Conservation (phyloP, 495 filamentous ascomycete species). For the Pyrenula aspistea region DNA sequence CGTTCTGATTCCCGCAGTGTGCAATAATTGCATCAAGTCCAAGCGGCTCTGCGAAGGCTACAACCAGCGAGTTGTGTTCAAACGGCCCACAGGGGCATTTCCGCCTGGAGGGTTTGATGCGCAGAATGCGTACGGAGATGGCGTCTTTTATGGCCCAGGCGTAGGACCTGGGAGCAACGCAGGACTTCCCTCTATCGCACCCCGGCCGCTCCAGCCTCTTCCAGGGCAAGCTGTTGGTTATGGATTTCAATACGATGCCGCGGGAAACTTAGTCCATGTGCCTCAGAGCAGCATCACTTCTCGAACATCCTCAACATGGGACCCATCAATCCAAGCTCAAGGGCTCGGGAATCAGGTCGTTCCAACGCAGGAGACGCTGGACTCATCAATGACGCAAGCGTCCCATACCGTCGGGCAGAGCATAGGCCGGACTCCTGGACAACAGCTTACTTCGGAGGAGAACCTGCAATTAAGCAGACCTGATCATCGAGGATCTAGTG, state of each 20-base stretch:
- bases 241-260: not conserved
- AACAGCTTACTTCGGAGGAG: not conserved
- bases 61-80: slow-evolving; percentile 85
- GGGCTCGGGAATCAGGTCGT: not conserved
- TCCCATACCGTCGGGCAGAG: not conserved
- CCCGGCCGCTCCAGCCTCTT: not conserved
- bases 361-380: not conserved
- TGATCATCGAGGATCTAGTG: not conserved
- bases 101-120: slow-evolving; percentile 4
- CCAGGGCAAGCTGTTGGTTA: not conserved
- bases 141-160: not conserved
- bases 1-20: slow-evolving; percentile 29
- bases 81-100: slow-evolving; percentile 63
- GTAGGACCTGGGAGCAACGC: not conserved
- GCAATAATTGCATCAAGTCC: slow-evolving; percentile 88
- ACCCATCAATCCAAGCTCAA: not conserved
- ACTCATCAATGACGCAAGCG: not conserved
- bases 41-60: slow-evolving; percentile 92
- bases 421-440: not conserved
- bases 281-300: not conserved
- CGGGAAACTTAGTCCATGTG: not conserved
- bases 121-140: not conserved
- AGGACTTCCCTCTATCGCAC: not conserved
- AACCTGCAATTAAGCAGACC: not conserved
- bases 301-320: not conserved